These are phyloP conservation scores for Sungouiella thailandica DNA, from an alignment of 805 yeast genomes.

Conservation along the genomic window DNA sequence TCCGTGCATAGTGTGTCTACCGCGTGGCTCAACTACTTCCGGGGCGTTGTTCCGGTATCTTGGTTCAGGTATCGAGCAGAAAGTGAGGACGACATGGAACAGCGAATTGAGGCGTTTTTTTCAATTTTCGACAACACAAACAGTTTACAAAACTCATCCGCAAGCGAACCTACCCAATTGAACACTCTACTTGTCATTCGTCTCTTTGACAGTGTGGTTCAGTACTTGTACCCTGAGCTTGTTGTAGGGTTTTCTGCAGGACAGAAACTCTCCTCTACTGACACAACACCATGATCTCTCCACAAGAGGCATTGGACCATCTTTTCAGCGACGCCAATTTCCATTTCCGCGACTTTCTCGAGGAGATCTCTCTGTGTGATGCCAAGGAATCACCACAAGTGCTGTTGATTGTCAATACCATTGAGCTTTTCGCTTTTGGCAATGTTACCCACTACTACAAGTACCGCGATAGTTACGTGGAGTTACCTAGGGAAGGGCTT, in stretches of 20 bases:
- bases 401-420: constrained; percentile 16
- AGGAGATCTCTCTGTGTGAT: background rate
- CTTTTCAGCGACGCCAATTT: constrained; percentile 1
- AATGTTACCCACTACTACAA: constrained; percentile 20
- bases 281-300: background rate
- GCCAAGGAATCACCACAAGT: background rate
- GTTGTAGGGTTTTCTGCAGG: background rate
- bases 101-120: constrained; percentile 10
- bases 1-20: too few species aligned
- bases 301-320: background rate
- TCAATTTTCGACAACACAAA: constrained; percentile 13
- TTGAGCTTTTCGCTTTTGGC: constrained; percentile 39
- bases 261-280: background rate
- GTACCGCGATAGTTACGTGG: constrained; percentile 14
- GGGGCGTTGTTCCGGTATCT: too few species aligned
- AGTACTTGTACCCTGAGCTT: constrained; percentile 22
- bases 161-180: constrained; percentile 9
- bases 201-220: constrained; percentile 19
- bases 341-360: constrained; percentile 6
- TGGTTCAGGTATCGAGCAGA: constrained; percentile 13
- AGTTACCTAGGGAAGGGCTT: constrained; percentile 9
- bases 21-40: too few species aligned
- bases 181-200: constrained; percentile 20
- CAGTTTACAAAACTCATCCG: background rate
- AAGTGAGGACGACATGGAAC: constrained; percentile 12